Base-by-base conservation (phyloP, 768 basidiomycete genomes). In the Imleria badia region DNA sequence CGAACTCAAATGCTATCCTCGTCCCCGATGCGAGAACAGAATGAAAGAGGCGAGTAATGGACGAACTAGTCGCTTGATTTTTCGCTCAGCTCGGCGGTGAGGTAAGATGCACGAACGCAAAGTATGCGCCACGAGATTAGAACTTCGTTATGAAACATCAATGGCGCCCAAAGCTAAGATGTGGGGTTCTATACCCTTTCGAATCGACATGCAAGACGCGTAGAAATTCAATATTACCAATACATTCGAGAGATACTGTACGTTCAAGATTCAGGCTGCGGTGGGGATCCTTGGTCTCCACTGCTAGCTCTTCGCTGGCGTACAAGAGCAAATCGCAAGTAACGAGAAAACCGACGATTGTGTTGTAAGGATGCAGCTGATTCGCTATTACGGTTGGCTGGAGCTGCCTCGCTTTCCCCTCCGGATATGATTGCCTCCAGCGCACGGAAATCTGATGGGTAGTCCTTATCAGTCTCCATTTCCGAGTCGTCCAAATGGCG, bases 311-410 rank as follows among this genome's bases (percentile, higher is more conserved):
- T 69, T 22, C 75, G 79, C 60, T 81, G 82, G 22, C 76, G 76
- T 33, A 74, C 74, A 52, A 73, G 75, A 15, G 80, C 81, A 62
- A 80, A 81, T 20, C 79, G 78, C 47, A 85, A 65, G 63, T 84
- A 84, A 38, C 81, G 75, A 39, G 83, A 84, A 60, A 85, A 82
- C 33, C 83, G 75, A 51, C 83, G 76, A 48, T 76, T 77, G 19
- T 70, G 65, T 35, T 59, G 49, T 20, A 56, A n/a, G 40, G 60
- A 36, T 41, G 59, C 39, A 36, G 56, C 54, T 30, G 52, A 60
- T 56, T 31, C 57, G 49, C 48, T 64, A 61, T 51, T 33, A 10
- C 56, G 61, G 13, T 45, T 60, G 15, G 17, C 34, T 9, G 54
- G 43, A 53, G 44, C 35, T 12, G 42, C 42, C 17, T 58, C 57